Evolutionary conservation across 345 rosid species (phyloP).

Genomic region (Gossypium stocksii): DNA sequence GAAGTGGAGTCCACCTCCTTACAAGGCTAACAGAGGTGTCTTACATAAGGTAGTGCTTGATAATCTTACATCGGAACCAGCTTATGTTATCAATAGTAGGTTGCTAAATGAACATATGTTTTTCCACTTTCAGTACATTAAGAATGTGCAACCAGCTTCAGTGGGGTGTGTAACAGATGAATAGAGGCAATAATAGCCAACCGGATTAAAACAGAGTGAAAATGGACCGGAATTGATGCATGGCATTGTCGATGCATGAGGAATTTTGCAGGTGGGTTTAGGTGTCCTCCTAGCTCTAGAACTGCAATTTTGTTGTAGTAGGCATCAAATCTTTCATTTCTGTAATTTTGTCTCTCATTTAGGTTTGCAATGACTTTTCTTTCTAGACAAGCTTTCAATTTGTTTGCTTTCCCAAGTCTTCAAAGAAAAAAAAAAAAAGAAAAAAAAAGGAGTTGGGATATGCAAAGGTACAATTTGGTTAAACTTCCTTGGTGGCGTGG

Average conservation of each 20-base stretch:
- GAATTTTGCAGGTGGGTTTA: neutral
- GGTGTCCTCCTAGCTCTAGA: neutral
- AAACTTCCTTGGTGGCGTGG: too few species aligned
- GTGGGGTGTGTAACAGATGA: slow-evolving; percentile 91
- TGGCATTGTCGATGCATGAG: neutral
- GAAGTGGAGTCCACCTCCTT: slow-evolving; percentile 71
- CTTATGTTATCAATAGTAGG: neutral
- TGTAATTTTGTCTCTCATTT: neutral
- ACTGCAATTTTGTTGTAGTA: neutral
- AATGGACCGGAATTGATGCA: neutral
- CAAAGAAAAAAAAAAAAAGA: too few species aligned
- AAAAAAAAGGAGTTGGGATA: neutral
- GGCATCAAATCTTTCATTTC: neutral
- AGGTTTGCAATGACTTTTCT: too few species aligned
- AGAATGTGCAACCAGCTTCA: slow-evolving; percentile 86
- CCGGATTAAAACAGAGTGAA: neutral
- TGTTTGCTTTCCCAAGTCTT: neutral
- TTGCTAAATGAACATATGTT: neutral
- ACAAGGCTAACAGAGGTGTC: slow-evolving; percentile 66
- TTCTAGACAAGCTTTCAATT: neutral
- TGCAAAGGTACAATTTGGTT: neutral
- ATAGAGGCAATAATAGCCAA: slow-evolving; percentile 19
- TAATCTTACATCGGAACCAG: neutral
- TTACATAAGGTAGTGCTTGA: slow-evolving; percentile 53
- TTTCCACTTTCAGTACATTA: slow-evolving; percentile 66